A percentile compares a stretch with the other conserved stretches of the same genome.
These are phyloP conservation scores for Lentinula raphanica DNA, from an alignment of 768 basidiomycete genomes.

Conservation along the genomic window DNA sequence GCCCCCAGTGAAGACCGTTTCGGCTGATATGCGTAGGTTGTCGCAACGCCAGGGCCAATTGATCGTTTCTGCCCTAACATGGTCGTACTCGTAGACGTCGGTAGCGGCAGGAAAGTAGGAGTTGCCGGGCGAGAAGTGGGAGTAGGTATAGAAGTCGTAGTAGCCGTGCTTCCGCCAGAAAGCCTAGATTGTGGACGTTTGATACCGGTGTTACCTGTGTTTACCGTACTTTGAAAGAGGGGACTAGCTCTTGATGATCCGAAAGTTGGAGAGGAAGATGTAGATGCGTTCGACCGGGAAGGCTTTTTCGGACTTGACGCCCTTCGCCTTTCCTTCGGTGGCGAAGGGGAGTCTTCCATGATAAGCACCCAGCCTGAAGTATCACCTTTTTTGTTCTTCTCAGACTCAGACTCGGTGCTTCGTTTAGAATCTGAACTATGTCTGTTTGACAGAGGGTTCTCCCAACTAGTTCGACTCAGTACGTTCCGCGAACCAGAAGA, in stretches of 20 bases:
- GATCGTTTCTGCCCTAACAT: constrained; percentile 54
- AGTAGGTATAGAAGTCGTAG: constrained; percentile 57
- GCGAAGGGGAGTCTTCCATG: constrained; percentile 82
- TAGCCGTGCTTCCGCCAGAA: constrained; percentile 58
- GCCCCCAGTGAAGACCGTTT: constrained; percentile 65
- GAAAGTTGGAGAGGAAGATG: constrained; percentile 42
- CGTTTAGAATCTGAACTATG: constrained; percentile 36
- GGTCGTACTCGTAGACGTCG: constrained; percentile 40
- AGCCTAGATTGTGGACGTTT: constrained; percentile 71
- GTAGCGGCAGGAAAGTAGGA: constrained; percentile 73
- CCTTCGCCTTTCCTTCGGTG: constrained; percentile 56
- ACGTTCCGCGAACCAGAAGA: constrained; percentile 35
- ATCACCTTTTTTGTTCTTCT: constrained; percentile 48
- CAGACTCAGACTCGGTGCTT: constrained; percentile 39
- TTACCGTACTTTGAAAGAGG: constrained; percentile 37
- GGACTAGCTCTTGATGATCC: constrained; percentile 32
- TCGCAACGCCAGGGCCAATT: constrained; percentile 38
- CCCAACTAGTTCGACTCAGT: constrained; percentile 39
- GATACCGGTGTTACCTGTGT: constrained; percentile 29
- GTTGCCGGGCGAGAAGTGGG: constrained; percentile 68
- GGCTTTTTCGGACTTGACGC: constrained; percentile 59
- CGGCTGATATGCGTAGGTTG: constrained; percentile 34
- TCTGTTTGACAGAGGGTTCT: constrained; percentile 31
- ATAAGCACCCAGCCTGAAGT: constrained; percentile 83
- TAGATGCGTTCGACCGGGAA: constrained; percentile 44